Evolutionary conservation across 2,329 filamentous ascomycete species (phyloP), one percentile per base, ranked within the genome.

Genomic region (Fusarium verticillioides): DNA sequence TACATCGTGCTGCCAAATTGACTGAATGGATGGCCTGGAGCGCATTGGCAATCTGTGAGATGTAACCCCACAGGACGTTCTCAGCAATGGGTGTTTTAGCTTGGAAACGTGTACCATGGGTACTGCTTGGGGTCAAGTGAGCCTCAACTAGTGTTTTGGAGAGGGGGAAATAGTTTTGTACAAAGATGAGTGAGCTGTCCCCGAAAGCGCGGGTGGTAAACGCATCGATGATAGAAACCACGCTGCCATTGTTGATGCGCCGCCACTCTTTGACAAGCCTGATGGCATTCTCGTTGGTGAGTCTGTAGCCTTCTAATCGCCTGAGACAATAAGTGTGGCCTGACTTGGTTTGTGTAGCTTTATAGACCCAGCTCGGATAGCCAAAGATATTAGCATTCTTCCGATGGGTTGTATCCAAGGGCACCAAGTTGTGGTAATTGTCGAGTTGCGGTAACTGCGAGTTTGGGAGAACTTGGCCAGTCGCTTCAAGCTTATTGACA

Each of bases 171-270:
- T 97, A 99, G 81, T 97, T 94, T 70, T 94, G 96, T 30, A 97
- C 95, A 78, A 99, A 93, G 54, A 99, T 93, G 61, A 99, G 88
- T 7, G 96, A 98, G 82, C 94, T 97, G 81, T 98, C 96, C 62
- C 94, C 94, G 81, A 99, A 99, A 32, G 93, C 94, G 69, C 95
- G 88, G 18, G 94, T 97, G 1, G 96, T 99, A 78, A 99, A 99
- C 2, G 94, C 94, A 82, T 98, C 95, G 78, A 97, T 92, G 13
- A 97, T 90, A 1, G 92, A 93, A 36, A 98, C 96, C 26, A 98
- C 90, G 73, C 91, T 94, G 63, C 91, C 93, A 78, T 92, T 96
- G 78, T 90, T 89, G 54, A 99, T 89, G 66, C 93, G 90, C 79
- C 95, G 96, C 96, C 96, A 99, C 16, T 93, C 91, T 76, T 95